These are phyloP conservation scores for Inga laurina DNA, from an alignment of 306 rosid species.

Conservation along the genomic window DNA sequence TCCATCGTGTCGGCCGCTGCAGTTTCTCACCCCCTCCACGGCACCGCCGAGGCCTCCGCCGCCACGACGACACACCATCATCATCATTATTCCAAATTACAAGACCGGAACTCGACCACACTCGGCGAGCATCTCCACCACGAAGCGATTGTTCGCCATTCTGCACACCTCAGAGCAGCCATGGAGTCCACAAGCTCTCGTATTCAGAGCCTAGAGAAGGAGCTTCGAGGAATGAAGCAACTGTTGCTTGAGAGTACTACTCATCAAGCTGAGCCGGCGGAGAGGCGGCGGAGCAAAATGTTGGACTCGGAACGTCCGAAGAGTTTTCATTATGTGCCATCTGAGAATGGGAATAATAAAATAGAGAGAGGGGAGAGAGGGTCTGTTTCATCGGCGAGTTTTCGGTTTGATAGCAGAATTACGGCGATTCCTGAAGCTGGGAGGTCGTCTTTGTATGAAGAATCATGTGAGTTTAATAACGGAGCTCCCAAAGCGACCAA, in stretches of 20 bases:
- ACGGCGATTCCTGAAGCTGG: not conserved
- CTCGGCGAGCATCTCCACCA: constrained; percentile 62
- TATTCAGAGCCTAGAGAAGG: constrained; percentile 62
- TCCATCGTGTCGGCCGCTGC: constrained; percentile 42
- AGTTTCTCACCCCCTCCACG: not conserved
- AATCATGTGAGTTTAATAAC: not conserved
- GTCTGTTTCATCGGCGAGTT: constrained; percentile 54
- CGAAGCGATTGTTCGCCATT: constrained; percentile 53
- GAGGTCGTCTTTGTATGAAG: constrained; percentile 9
- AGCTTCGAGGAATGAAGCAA: constrained; percentile 62
- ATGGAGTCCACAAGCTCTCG: constrained; percentile 70
- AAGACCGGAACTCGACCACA: constrained; percentile 1
- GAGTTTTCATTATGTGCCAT: constrained; percentile 58
- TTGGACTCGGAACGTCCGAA: constrained; percentile 46
- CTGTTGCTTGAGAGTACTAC: constrained; percentile 29
- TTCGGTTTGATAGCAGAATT: constrained; percentile 20
- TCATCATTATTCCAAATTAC: not conserved
- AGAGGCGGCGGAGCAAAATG: not conserved
- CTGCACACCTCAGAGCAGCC: constrained; percentile 54
- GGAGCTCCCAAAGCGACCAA: constrained; percentile 30
- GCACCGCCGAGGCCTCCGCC: not conserved
- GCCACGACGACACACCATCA: not conserved
- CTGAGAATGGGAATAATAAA: constrained; percentile 18
- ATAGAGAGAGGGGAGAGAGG: constrained; percentile 58
- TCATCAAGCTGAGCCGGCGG: constrained; percentile 17